phyloP scores from a whole-genome alignment of 1,284 basidiomycete genomes.

The Ganoderma sinense region DNA sequence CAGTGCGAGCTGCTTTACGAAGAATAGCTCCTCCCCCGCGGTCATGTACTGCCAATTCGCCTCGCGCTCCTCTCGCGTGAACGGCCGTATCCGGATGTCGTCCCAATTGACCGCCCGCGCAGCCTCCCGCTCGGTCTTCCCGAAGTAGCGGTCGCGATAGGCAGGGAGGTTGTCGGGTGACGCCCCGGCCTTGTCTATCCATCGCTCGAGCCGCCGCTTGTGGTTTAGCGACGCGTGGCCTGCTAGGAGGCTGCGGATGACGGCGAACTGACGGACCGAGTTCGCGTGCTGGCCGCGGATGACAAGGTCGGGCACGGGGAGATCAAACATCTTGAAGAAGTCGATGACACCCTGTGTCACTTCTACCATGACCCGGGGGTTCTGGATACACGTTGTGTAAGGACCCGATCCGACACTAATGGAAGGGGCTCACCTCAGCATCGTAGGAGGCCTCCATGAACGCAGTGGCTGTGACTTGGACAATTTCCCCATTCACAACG shows the following conservation, averaged over 20 bases:
- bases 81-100: constrained; percentile 47
- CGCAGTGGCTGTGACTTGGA: constrained; percentile 38
- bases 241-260: constrained; percentile 14
- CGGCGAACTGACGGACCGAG: not conserved
- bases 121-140: constrained; percentile 6
- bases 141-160: constrained; percentile 24
- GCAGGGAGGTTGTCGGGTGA: not conserved
- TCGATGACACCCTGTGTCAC: not conserved
- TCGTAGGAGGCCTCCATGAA: constrained; percentile 42
- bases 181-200: constrained; percentile 9
- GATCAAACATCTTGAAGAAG: not conserved
- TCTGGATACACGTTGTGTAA: not conserved
- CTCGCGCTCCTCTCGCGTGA: constrained; percentile 38
- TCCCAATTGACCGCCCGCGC: constrained; percentile 40
- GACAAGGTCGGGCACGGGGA: constrained; percentile 8
- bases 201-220: constrained; percentile 13
- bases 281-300: constrained; percentile 3
- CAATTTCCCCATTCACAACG: constrained; percentile 3
- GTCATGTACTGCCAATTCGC: constrained; percentile 36
- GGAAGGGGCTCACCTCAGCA: constrained; percentile 34
- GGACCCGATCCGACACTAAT: not conserved
- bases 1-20: constrained; percentile 25
- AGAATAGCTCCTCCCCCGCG: constrained; percentile 27
- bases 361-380: constrained; percentile 20
- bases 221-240: constrained; percentile 7